Evolutionary conservation across 1,139 yeast species (phyloP), one percentile per base, ranked within the genome.

Genomic region (Suhomyces yuchorum): DNA sequence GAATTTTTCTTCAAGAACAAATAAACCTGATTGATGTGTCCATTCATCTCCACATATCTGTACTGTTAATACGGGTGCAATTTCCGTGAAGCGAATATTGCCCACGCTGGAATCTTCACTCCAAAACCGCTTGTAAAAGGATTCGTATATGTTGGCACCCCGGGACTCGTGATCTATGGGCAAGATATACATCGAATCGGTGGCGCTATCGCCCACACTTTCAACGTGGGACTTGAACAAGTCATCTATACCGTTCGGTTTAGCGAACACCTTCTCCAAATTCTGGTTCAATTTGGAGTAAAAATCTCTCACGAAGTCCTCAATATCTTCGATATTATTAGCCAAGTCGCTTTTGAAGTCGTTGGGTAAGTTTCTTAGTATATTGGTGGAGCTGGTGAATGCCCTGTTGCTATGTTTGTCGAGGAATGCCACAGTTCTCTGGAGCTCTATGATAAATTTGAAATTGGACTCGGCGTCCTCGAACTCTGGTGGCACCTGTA

Each of bases 121-220:
- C 79, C 80, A 74, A 46, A 75, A 71, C 49, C 75, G 58, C 37
- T 59, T 65, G 53, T 68, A 66, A 43, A 75, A 61, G 0, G 73
- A 58, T 38, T 65, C 68, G 46, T 68, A 66, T 17, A 75, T 54
- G 18, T 58, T 60, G 2, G 56, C 18, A n/a, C 58, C 56, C 32
- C 75, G 55, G 7, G 58, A 45, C 14, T 71, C 78, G n/a, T 55
- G 40, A 26, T 75, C 78, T 11, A 75, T 61, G 24, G 71, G 73
- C 35, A 75, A 57, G 4, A 66, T 59, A 8, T 60, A 56, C 23
- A 74, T 49, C 17, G 63, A 67, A 45, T 65, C 71, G 26, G 44
- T 51, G 19, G 60, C 57, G 3, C 63, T 65, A 37, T 66, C 71
- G 4, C 47, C 59, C 11, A 60, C 56, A 39, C 67, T 64, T 44